phyloP scores from a whole-genome alignment of 768 basidiomycete species.

The Kwoniella bestiolae region DNA sequence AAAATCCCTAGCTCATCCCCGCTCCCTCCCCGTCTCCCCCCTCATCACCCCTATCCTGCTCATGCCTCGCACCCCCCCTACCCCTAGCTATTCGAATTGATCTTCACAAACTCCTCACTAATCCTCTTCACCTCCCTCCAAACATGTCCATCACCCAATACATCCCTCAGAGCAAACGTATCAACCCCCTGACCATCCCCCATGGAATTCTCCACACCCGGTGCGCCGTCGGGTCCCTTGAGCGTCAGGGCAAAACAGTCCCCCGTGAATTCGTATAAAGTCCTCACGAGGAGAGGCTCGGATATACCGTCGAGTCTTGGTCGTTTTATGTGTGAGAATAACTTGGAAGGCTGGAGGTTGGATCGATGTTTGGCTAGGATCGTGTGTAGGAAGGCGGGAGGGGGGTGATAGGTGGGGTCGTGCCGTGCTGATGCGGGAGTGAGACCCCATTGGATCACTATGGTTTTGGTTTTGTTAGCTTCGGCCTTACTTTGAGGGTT shows the following conservation, averaged over 20 bases:
- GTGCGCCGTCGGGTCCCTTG: conserved; percentile 50
- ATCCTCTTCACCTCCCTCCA: conserved; percentile 40
- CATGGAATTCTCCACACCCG: conserved; percentile 35
- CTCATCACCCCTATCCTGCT: too few relatives aligned
- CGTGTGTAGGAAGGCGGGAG: conserved; percentile 57
- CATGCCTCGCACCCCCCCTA: background rate
- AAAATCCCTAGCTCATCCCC: too few relatives aligned
- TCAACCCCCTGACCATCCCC: conserved; percentile 51
- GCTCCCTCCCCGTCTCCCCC: too few relatives aligned
- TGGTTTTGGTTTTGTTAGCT: background rate
- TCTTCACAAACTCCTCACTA: conserved; percentile 44
- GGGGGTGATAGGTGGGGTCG: conserved; percentile 44
- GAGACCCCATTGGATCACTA: conserved; percentile 50
- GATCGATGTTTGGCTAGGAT: conserved; percentile 58
- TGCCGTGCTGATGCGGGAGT: conserved; percentile 43
- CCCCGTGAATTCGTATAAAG: conserved; percentile 49
- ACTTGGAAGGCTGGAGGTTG: conserved; percentile 45
- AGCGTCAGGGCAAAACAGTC: conserved; percentile 48
- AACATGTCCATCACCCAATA: conserved; percentile 34
- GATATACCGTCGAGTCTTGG: conserved; percentile 46
- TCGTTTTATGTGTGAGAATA: conserved; percentile 49
- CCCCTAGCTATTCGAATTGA: conserved; percentile 29
- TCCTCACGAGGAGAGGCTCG: conserved; percentile 46
- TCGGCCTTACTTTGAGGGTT: background rate
- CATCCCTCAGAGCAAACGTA: conserved; percentile 33